Evolutionary conservation across 768 basidiomycete genomes (phyloP).

Genomic region (Naganishia vishniacii): DNA sequence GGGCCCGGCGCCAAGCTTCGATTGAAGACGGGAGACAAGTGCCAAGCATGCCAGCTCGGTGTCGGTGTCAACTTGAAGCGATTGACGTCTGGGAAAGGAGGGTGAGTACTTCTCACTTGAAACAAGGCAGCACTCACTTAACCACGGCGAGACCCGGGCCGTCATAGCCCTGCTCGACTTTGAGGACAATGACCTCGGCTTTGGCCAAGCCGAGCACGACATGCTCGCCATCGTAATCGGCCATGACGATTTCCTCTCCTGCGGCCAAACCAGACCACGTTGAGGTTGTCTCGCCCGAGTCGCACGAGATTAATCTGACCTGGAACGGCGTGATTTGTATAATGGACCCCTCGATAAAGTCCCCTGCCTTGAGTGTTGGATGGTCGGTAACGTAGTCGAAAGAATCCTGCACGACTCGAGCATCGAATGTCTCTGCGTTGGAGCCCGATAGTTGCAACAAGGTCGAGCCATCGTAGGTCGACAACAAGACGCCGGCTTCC

Average conservation of each 20-base stretch:
- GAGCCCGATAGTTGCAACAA: not conserved
- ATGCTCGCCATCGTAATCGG: slow-evolving; percentile 13
- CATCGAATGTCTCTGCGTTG: not conserved
- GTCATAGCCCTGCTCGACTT: not conserved
- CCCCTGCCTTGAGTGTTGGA: slow-evolving; percentile 34
- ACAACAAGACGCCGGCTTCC: not conserved
- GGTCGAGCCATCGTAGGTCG: not conserved
- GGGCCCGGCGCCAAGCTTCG: slow-evolving; percentile 5
- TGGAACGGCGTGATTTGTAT: slow-evolving; percentile 31
- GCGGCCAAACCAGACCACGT: slow-evolving; percentile 31
- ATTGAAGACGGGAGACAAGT: not conserved
- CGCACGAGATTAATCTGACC: slow-evolving; percentile 17
- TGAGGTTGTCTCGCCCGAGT: not conserved
- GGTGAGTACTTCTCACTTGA: not conserved
- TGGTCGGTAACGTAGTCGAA: slow-evolving; percentile 22
- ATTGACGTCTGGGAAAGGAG: not conserved
- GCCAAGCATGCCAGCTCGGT: slow-evolving; percentile 1
- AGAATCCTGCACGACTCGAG: not conserved
- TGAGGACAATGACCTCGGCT: slow-evolving; percentile 1
- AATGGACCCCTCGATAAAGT: slow-evolving; percentile 15
- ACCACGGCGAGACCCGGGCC: not conserved
- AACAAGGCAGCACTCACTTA: not conserved
- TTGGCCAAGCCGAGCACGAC: slow-evolving; percentile 11
- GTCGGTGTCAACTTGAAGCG: not conserved
- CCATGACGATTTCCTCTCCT: slow-evolving; percentile 21